A percentile compares a stretch with the other conserved stretches of the same genome.
These are phyloP conservation scores for Ophiobolus disseminans DNA, from an alignment of 2,329 filamentous ascomycete species.

Conservation along the genomic window DNA sequence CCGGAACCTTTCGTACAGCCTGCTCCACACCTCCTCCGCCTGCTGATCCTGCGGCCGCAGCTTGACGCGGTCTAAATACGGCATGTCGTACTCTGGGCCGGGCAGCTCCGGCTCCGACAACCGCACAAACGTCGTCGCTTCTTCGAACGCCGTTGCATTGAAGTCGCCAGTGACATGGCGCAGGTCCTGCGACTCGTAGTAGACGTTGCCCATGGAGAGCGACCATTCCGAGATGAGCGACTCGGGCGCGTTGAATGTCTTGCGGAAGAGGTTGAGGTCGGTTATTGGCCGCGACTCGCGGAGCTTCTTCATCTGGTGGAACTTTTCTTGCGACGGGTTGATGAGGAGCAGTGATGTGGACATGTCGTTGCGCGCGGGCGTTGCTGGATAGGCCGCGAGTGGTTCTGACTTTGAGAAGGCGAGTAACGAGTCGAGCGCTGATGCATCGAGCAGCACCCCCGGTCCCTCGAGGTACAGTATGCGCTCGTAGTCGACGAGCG, in stretches of 20 bases:
- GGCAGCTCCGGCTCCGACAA: conserved; percentile 57
- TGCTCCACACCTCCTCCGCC: conserved; percentile 58
- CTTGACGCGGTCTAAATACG: conserved; percentile 50
- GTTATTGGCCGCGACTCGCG: conserved; percentile 32
- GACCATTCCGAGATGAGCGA: conserved; percentile 50
- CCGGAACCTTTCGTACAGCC: conserved; percentile 58
- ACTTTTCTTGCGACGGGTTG: conserved; percentile 43
- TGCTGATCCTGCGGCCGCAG: conserved; percentile 55
- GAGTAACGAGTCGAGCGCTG: conserved; percentile 54
- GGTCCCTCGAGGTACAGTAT: conserved; percentile 55
- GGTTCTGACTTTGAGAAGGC: conserved; percentile 49
- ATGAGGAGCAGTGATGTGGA: conserved; percentile 49
- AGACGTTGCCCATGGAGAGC: conserved; percentile 47
- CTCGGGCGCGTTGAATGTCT: conserved; percentile 36
- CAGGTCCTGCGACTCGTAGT: conserved; percentile 45
- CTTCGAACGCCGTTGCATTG: conserved; percentile 54
- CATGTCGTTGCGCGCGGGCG: conserved; percentile 36
- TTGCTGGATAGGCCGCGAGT: conserved; percentile 45
- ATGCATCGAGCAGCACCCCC: conserved; percentile 55
- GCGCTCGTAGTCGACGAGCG: conserved; percentile 54
- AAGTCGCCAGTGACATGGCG: conserved; percentile 45
- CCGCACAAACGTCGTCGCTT: conserved; percentile 54
- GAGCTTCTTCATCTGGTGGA: conserved; percentile 38
- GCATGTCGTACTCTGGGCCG: conserved; percentile 60
- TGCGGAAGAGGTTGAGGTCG: conserved; percentile 45